Evolutionary conservation across 768 basidiomycete species (phyloP), one percentile per base, ranked within the genome.

Genomic region (Pisolithus tinctorius): DNA sequence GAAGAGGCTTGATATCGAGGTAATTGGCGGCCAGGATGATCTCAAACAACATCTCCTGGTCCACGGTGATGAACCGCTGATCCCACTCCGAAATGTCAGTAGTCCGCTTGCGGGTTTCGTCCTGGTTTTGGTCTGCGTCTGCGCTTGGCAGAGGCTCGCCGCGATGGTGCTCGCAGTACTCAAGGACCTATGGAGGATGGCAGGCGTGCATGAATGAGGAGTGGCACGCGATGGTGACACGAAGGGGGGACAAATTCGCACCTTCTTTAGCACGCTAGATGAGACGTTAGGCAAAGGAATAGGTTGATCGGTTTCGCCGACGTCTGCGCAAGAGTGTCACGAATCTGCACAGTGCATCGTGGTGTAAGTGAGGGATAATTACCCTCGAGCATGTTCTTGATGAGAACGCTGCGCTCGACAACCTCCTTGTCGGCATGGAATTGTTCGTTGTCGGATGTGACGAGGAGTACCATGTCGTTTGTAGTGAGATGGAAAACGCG

Each of bases 321-420:
- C 86, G 72, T 97, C 93, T 96, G 60, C 51, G 57, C 20, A 44
- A 27, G 37, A 37, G 30, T 29, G 45, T 30, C 40, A 50, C 45
- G 29, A 23, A 46, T 29, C 52, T 26, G 41, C 36, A 34, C 16
- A 20, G 20, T 30, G 44, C n/a, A 26, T 26, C 16, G 37, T 17
- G 42, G 5, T 7, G 36, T 6, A 8, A 31, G 48, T 34, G 38
- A 54, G 47, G 47, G 50, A 46, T 36, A 48, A 52, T 52, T 51
- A 91, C 96, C 96, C 73, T 98, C 96, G 48, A 98, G 87, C 96
- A 99, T 97, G 78, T 96, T 95, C 79, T 95, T 96, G 72, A 99
- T 96, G 61, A 99, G 82, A 9, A 95, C 93, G 56, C 84, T 87
- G 69, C 96, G 89, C 74, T 94, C 90, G 50, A 92, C 92, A 51